Evolutionary conservation across 768 basidiomycete genomes (phyloP), one percentile per base, ranked within the genome.

Genomic region (Russula dissimulans): DNA sequence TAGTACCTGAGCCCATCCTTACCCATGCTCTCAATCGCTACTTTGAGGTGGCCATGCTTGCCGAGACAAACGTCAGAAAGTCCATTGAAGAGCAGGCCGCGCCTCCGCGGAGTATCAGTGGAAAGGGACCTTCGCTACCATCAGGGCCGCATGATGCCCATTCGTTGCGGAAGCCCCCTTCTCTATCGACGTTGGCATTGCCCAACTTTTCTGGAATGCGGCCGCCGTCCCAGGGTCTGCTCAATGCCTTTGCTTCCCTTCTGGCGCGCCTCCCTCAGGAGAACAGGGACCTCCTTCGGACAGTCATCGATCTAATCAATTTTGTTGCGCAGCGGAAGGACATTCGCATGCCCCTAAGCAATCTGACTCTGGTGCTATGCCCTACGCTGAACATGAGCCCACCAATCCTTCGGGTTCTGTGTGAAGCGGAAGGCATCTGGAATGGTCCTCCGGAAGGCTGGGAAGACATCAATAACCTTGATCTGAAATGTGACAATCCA

Each of bases 291-390:
- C 77, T 95, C n/a, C 76, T 95, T 41, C 78, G 81, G 49, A 95
- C 91, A 12, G 83, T 95, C 26, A 80, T 84, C 50, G 85, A 91
- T 65, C 77, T 97, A 41, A 87, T 95, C 64, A 82, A 80, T 46
- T 82, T 81, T 45, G 94, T 91, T 14, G 83, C 89, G 0, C 77
- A 75, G 57, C 78, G 81, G 63, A 79, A 79, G 64, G 81, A 83
- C 67, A 97, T 92, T 39, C 91, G 91, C 74, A 97, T 97, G 94
- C 91, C 92, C 3, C 72, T 97, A 65, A 87, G 87, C 70, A 97
- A 97, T 68, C 71, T 97, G 66, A 75, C 95, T 50, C 75, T 95
- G 38, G 87, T 95, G 52, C 85, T 97, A 69, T 93, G 89, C 63
- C 95, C 94, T 7, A 91, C 85, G 69, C 71, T 94, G 68, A 84